phyloP scores from a whole-genome alignment of 2,329 filamentous ascomycete genomes.

The Pseudocercospora eumusae region DNA sequence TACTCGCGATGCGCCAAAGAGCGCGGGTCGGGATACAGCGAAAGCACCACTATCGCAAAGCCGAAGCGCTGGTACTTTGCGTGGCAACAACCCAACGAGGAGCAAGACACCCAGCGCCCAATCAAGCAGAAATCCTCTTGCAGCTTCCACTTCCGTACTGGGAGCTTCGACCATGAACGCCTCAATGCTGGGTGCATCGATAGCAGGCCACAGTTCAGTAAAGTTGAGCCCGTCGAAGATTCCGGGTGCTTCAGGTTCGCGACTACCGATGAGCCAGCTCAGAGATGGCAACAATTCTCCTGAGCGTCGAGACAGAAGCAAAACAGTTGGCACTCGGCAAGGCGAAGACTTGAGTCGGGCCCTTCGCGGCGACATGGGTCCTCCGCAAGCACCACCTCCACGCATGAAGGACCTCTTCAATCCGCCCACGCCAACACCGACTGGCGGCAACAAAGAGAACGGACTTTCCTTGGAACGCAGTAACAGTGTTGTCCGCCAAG shows the following conservation, averaged over 20 bases:
- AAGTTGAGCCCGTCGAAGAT: slow-evolving; percentile 65
- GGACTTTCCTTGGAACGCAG: slow-evolving; percentile 52
- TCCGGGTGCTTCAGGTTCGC: slow-evolving; percentile 52
- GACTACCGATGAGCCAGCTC: slow-evolving; percentile 68
- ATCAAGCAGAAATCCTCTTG: slow-evolving; percentile 37
- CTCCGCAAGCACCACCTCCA: slow-evolving; percentile 70
- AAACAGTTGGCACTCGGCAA: slow-evolving; percentile 21
- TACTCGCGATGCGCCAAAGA: slow-evolving; percentile 36
- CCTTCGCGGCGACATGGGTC: slow-evolving; percentile 44
- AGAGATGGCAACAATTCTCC: slow-evolving; percentile 77
- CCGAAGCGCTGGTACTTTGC: slow-evolving; percentile 43
- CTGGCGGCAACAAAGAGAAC: slow-evolving; percentile 36
- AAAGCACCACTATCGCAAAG: slow-evolving; percentile 30
- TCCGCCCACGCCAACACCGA: slow-evolving; percentile 54
- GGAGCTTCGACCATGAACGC: slow-evolving; percentile 38
- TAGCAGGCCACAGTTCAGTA: slow-evolving; percentile 28
- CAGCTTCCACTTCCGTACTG: slow-evolving; percentile 38
- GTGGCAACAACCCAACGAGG: slow-evolving; percentile 45
- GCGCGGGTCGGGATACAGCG: slow-evolving; percentile 27
- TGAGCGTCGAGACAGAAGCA: slow-evolving; percentile 59
- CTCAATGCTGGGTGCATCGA: slow-evolving; percentile 16
- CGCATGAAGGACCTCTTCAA: slow-evolving; percentile 84
- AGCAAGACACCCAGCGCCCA: slow-evolving; percentile 49
- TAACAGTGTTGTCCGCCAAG: slow-evolving; percentile 60
- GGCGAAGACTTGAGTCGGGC: slow-evolving; percentile 48